These are phyloP conservation scores for Pyrus betulifolia DNA, from an alignment of 306 rosid genomes.

Conservation along the genomic window DNA sequence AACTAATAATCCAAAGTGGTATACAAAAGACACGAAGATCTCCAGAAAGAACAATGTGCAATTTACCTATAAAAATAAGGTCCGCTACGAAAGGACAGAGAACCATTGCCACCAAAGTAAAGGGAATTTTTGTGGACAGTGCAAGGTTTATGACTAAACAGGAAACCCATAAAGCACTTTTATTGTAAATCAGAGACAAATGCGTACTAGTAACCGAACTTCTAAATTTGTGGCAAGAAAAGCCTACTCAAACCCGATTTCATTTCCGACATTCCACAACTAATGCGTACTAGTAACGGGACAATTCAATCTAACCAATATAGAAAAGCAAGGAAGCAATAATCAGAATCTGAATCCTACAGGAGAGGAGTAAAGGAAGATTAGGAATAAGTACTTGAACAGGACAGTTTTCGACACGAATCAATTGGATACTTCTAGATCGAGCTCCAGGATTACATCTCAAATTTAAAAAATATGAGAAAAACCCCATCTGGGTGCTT, in stretches of 20 bases:
- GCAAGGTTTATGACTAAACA: neutral
- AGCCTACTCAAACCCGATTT: neutral
- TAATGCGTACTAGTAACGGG: neutral
- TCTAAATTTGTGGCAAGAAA: neutral
- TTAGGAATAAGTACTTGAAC: slow-evolving; percentile 1
- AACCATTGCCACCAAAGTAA: neutral
- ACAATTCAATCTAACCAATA: neutral
- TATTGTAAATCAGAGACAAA: neutral
- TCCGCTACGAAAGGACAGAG: neutral
- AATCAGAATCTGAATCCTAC: slow-evolving; percentile 10
- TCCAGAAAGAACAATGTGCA: neutral
- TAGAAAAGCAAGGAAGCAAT: neutral
- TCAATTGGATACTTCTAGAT: slow-evolving; percentile 8
- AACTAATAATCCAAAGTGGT: neutral
- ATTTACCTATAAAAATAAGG: neutral
- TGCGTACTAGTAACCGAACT: neutral
- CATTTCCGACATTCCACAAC: neutral
- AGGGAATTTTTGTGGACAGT: neutral
- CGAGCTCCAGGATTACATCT: slow-evolving; percentile 4
- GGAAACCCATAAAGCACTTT: neutral
- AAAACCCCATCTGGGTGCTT: neutral
- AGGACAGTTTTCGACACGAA: neutral
- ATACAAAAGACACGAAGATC: neutral
- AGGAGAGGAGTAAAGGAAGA: neutral
- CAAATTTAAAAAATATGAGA: neutral